A percentile compares a stretch with the other conserved stretches of the same genome.
Conservation (phyloP, 164 flowering plant species). For the Annona cherimola region DNA sequence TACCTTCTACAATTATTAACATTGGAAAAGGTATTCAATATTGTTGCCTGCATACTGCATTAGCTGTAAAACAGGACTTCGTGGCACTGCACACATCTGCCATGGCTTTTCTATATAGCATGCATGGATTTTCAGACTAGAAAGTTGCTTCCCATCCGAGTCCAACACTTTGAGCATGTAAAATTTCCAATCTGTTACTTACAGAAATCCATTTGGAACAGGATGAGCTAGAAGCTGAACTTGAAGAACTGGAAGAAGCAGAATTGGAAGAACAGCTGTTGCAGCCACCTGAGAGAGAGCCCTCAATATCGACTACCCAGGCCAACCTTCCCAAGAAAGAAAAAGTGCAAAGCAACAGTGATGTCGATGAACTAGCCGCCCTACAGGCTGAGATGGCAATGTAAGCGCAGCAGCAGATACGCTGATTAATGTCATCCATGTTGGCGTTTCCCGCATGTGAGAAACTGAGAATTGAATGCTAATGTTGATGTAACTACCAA, state of each 20-base stretch:
- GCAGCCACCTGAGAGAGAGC: constrained; percentile 4
- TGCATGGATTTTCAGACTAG: too few relatives aligned
- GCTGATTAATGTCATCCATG: background rate
- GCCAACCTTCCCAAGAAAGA: constrained; percentile 1
- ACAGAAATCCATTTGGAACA: background rate
- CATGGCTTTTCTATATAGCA: too few relatives aligned
- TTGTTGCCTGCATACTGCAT: background rate
- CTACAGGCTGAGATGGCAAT: constrained; percentile 15
- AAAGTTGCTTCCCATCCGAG: background rate
- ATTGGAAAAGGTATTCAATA: background rate
- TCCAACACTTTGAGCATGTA: background rate
- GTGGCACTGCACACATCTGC: too few relatives aligned
- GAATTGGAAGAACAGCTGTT: constrained; percentile 8
- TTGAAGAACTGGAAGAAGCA: constrained; percentile 12
- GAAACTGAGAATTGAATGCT: background rate
- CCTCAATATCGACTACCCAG: background rate
- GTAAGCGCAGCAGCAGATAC: background rate
- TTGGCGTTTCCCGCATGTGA: background rate
- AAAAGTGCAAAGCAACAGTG: constrained; percentile 1
- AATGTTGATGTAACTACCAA: background rate
- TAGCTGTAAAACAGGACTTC: too few relatives aligned
- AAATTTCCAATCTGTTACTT: background rate
- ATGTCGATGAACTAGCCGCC: constrained; percentile 6
- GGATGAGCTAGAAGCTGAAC: constrained; percentile 16
- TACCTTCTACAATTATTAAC: background rate